Conservation (phyloP, 2,329 filamentous ascomycete species). For the Stachybotrys chartarum region DNA sequence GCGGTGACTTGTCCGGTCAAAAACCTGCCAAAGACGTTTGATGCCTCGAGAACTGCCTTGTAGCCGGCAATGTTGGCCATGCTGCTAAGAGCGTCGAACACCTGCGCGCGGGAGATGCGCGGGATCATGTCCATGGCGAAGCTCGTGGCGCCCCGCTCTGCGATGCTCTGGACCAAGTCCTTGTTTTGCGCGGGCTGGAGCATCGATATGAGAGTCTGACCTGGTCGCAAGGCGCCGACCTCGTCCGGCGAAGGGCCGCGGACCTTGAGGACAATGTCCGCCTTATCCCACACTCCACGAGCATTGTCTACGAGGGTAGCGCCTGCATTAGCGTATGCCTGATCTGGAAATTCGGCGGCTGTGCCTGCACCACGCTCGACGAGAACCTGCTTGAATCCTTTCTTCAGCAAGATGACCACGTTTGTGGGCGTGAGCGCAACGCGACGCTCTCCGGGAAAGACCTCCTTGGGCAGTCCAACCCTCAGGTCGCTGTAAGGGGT, state of each 20-base stretch:
- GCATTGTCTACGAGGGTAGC: slow-evolving; percentile 66
- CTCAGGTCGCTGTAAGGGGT: slow-evolving; percentile 65
- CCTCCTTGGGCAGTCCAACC: slow-evolving; percentile 74
- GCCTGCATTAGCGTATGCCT: slow-evolving; percentile 70
- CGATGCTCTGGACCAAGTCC: slow-evolving; percentile 64
- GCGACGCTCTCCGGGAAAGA: slow-evolving; percentile 70
- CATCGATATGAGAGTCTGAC: slow-evolving; percentile 73
- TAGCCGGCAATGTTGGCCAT: slow-evolving; percentile 96
- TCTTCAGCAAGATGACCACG: slow-evolving; percentile 74
- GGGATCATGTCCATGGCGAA: slow-evolving; percentile 95
- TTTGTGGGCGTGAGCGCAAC: slow-evolving; percentile 83
- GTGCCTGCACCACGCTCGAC: slow-evolving; percentile 76
- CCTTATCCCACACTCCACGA: slow-evolving; percentile 62
- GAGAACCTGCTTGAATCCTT: slow-evolving; percentile 71
- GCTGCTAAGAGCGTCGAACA: slow-evolving; percentile 81
- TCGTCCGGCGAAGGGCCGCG: slow-evolving; percentile 66
- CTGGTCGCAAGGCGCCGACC: slow-evolving; percentile 58
- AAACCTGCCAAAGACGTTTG: slow-evolving; percentile 83
- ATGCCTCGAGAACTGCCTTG: slow-evolving; percentile 84
- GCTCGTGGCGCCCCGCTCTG: slow-evolving; percentile 61
- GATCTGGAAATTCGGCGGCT: slow-evolving; percentile 69
- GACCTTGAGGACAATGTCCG: slow-evolving; percentile 80
- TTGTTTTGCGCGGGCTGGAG: slow-evolving; percentile 78
- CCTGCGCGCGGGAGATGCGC: slow-evolving; percentile 79
- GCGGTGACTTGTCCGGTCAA: slow-evolving; percentile 86